phyloP scores from a whole-genome alignment of 805 yeast genomes.

The Yarrowia bubula region DNA sequence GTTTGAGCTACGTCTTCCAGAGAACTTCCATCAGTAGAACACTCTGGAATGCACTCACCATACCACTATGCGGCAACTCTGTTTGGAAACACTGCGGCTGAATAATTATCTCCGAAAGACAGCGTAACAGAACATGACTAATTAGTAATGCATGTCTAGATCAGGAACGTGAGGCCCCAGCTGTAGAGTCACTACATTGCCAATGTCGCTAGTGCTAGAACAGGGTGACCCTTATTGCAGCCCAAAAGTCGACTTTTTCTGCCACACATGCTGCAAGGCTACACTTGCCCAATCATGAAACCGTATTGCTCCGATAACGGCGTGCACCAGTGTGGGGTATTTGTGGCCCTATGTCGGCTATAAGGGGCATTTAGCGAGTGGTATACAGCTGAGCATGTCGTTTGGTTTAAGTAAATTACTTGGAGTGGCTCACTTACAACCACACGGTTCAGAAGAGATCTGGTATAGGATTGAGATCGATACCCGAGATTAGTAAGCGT shows the following conservation, averaged over 20 bases:
- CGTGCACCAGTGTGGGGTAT: slow-evolving; percentile 8
- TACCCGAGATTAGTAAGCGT: not conserved
- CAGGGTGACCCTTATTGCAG: too few relatives aligned
- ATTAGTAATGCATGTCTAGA: not conserved
- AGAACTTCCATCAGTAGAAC: too few relatives aligned
- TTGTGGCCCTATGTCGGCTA: not conserved
- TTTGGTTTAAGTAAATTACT: too few relatives aligned
- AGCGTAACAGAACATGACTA: not conserved
- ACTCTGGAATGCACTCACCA: too few relatives aligned
- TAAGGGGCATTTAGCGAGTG: not conserved
- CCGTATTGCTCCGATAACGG: not conserved
- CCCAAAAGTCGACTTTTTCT: too few relatives aligned
- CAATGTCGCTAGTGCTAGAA: too few relatives aligned
- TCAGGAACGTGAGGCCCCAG: not conserved
- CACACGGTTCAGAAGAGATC: too few relatives aligned
- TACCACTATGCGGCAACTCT: not conserved
- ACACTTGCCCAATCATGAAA: not conserved
- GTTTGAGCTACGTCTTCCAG: too few relatives aligned
- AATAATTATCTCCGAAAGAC: not conserved
- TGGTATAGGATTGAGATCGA: not conserved
- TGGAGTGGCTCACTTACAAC: too few relatives aligned
- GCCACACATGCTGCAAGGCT: not conserved
- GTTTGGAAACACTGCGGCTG: not conserved
- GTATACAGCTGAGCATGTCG: too few relatives aligned
- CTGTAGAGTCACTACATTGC: not conserved